phyloP scores from a whole-genome alignment of 305 asterid genomes.

The Fraxinus baroniana region DNA sequence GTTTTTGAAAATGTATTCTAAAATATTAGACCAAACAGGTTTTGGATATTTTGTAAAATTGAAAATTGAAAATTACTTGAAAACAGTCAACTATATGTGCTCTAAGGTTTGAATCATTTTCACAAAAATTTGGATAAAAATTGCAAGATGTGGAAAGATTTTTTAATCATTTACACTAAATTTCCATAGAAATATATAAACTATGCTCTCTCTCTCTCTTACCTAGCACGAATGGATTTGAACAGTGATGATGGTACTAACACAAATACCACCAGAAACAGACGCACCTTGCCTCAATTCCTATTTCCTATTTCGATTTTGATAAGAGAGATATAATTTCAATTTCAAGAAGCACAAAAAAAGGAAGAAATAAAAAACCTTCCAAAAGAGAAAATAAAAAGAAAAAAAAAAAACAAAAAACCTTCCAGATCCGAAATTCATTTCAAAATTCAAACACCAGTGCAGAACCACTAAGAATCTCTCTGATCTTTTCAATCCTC shows the following conservation, averaged over 20 bases:
- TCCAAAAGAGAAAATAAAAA: not conserved
- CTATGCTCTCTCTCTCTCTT: too few species aligned
- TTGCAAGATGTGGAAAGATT: too few species aligned
- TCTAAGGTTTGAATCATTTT: too few species aligned
- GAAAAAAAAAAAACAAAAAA: not conserved
- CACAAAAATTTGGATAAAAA: too few species aligned
- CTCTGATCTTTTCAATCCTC: not conserved
- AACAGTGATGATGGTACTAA: not conserved
- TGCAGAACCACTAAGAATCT: not conserved
- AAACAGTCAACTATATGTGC: too few species aligned
- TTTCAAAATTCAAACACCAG: slow-evolving; percentile 1
- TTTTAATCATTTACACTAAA: too few species aligned
- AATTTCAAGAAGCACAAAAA: not conserved
- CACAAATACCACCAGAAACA: not conserved
- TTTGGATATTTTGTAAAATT: too few species aligned
- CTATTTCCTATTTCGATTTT: not conserved
- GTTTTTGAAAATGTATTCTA: too few species aligned
- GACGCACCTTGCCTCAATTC: not conserved
- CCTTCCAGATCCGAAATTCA: not conserved
- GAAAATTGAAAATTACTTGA: too few species aligned
- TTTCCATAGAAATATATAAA: too few species aligned
- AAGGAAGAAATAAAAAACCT: not conserved
- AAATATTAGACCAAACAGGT: too few species aligned
- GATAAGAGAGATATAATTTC: not conserved
- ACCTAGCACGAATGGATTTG: not conserved